Percentiles rank a stretch among this genome's conserved stretches.
Evolutionary conservation across 768 basidiomycete species (phyloP).

Genomic region (Boletus subparvulus): DNA sequence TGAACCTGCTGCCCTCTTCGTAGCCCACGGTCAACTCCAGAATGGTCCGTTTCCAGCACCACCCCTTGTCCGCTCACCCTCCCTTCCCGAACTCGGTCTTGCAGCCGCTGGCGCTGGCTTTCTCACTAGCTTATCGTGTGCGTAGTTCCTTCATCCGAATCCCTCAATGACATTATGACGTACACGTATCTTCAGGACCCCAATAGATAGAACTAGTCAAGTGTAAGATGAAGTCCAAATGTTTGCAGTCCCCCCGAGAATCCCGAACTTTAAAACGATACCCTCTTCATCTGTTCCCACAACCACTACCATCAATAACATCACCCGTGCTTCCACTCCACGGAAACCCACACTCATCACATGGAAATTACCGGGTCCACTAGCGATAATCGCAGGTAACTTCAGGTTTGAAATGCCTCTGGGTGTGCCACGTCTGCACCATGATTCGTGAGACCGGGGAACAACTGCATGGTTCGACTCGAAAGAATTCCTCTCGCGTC

Average conservation of each 20-base stretch:
- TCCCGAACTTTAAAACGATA: conserved; percentile 8
- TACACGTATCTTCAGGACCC: conserved; percentile 53
- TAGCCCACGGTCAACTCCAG: conserved; percentile 75
- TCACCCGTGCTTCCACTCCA: conserved; percentile 5
- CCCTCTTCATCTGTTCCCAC: conserved; percentile 17
- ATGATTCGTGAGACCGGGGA: conserved; percentile 87
- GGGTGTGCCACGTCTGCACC: conserved; percentile 86
- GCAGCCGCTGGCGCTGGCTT: conserved; percentile 82
- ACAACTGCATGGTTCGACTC: conserved; percentile 84
- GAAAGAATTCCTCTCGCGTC: conserved; percentile 72
- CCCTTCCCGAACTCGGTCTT: conserved; percentile 65
- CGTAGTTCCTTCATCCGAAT: conserved; percentile 29
- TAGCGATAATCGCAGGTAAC: conserved; percentile 46
- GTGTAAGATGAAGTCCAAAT: conserved; percentile 94
- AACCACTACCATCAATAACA: neutral
- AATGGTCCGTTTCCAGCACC: conserved; percentile 36
- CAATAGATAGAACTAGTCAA: conserved; percentile 83
- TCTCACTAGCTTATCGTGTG: conserved; percentile 77
- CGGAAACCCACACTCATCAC: conserved; percentile 8
- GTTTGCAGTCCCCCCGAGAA: conserved; percentile 37
- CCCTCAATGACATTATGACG: neutral
- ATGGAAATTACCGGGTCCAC: conserved; percentile 47
- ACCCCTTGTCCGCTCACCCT: conserved; percentile 43
- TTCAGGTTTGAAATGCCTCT: conserved; percentile 67
- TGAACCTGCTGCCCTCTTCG: conserved; percentile 82